Percentiles rank a stretch among this genome's conserved stretches.
phyloP scores from a whole-genome alignment of 768 basidiomycete genomes.

The Galerina sulciceps region DNA sequence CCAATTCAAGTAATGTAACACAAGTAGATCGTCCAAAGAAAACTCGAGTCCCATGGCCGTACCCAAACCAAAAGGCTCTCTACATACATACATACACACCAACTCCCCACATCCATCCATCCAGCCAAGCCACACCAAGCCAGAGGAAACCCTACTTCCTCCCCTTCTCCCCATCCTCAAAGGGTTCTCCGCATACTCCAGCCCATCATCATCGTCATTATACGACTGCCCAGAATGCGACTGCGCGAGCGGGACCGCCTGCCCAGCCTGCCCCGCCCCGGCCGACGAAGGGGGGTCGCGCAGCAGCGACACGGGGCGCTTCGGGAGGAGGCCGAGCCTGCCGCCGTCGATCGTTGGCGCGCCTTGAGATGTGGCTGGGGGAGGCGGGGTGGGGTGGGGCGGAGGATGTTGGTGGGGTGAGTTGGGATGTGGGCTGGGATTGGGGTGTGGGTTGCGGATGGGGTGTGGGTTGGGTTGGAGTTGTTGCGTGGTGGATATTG shows the following conservation, averaged over 20 bases:
- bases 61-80: too few relatives aligned
- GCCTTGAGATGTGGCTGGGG: constrained; percentile 6
- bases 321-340: constrained; percentile 66
- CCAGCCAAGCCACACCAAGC: too few relatives aligned
- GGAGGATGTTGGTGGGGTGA: too few relatives aligned
- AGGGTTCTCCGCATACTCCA: constrained; percentile 19
- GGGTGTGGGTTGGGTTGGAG: constrained; percentile 19
- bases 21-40: too few relatives aligned
- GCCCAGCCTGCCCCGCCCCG: not conserved
- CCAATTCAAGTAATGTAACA: not conserved
- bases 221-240: not conserved
- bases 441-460: constrained; percentile 12
- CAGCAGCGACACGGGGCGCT: constrained; percentile 65
- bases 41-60: too few relatives aligned
- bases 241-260: not conserved
- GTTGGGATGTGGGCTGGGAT: constrained; percentile 14
- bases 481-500: constrained; percentile 10
- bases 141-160: not conserved
- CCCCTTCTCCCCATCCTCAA: constrained; percentile 1
- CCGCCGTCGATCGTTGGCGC: constrained; percentile 16
- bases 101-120: too few relatives aligned
- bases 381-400: not conserved
- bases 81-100: too few relatives aligned
- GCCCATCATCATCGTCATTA: constrained; percentile 12
- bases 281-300: constrained; percentile 25